phyloP scores from a whole-genome alignment of 1,284 basidiomycete species.

The Cystobasidiaceae sp. region DNA sequence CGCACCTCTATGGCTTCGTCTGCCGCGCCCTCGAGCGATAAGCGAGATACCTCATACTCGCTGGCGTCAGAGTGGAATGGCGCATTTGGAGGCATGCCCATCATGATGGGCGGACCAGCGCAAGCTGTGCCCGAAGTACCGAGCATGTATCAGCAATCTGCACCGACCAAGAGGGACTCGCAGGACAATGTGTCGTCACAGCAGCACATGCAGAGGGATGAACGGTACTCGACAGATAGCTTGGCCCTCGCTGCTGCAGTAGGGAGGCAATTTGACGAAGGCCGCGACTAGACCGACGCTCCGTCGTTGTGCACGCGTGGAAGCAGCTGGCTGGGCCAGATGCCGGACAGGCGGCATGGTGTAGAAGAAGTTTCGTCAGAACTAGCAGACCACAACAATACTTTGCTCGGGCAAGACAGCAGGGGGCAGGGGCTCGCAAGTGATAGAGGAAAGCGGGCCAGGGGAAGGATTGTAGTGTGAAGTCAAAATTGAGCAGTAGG shows the following conservation, averaged over 20 bases:
- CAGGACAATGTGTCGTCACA: neutral
- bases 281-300: neutral
- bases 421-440: too few species aligned
- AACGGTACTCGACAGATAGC: conserved; percentile 16
- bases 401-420: too few species aligned
- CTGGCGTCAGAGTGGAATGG: conserved; percentile 29
- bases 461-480: too few species aligned
- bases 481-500: too few species aligned
- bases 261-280: conserved; percentile 17
- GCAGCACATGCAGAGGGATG: neutral
- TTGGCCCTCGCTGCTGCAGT: conserved; percentile 28
- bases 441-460: too few species aligned
- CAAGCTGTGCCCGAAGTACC: conserved; percentile 10
- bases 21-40: neutral
- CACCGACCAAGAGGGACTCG: neutral
- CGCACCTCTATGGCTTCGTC: neutral
- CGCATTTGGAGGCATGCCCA: conserved; percentile 30
- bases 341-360: neutral
- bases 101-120: conserved; percentile 8
- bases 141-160: neutral
- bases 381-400: too few species aligned
- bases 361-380: too few species aligned
- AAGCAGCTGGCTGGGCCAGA: neutral
- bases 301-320: neutral
- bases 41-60: conserved; percentile 25